phyloP scores from a whole-genome alignment of 2,329 filamentous ascomycete species.

The Calonectria naviculata region DNA sequence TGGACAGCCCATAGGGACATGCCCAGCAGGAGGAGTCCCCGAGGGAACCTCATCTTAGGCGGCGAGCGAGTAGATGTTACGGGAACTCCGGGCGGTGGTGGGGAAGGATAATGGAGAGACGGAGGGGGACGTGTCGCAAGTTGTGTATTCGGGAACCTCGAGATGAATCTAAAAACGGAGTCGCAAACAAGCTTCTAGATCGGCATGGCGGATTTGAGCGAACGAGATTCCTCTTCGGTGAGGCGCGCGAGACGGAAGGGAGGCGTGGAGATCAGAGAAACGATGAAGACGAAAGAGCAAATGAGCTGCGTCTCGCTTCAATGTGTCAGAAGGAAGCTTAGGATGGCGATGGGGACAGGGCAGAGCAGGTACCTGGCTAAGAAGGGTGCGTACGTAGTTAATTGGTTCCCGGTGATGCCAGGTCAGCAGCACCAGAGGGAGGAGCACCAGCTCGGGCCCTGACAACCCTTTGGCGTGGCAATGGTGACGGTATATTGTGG shows the following conservation, averaged over 20 bases:
- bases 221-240: background rate
- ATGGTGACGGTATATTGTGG: background rate
- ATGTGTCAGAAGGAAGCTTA: constrained; percentile 17
- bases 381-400: constrained; percentile 38
- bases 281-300: background rate
- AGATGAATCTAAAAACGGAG: constrained; percentile 4
- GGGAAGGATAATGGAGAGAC: background rate
- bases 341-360: constrained; percentile 9
- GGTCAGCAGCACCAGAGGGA: constrained; percentile 35
- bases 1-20: constrained; percentile 64
- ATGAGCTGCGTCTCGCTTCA: constrained; percentile 12
- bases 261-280: background rate
- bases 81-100: constrained; percentile 24
- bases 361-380: background rate
- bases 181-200: constrained; percentile 19
- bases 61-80: constrained; percentile 13
- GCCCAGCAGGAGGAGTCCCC: constrained; percentile 62
- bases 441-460: constrained; percentile 1
- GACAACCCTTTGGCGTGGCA: constrained; percentile 10
- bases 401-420: constrained; percentile 41
- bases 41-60: constrained; percentile 65
- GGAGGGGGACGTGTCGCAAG: background rate
- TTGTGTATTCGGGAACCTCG: background rate
- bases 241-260: background rate
- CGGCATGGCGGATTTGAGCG: constrained; percentile 12